Base-by-base conservation (phyloP, 2,329 filamentous ascomycete species). In the Penicillium sp. region DNA sequence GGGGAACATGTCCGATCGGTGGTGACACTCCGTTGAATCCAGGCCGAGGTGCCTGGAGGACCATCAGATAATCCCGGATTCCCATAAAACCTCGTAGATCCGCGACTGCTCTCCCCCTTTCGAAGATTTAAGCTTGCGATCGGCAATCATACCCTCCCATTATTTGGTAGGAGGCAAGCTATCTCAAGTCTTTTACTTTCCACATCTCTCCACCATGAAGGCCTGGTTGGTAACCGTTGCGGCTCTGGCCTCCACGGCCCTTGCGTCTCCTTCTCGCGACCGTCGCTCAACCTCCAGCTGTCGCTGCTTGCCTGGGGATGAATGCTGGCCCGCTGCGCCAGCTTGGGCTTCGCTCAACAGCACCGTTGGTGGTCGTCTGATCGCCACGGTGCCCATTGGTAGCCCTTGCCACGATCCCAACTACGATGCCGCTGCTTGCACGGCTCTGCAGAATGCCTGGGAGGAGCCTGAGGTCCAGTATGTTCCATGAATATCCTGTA, bases 321-420 rank as follows among this genome's bases (percentile, higher is more conserved):
- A 61, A 26, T 81, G 79, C 64, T 80, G 78, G 78, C 72, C 77
- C 65, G 65, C 70, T 4, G n/a, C 62, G 1, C 60, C 68, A 6
- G 62, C 63, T n/a, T 79, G 78, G 77, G 59, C 65, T 3, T 56
- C 65, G 8, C 66, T 80, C 38, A 80, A 80, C 65, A 61, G 58
- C 50, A 78, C 77, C 3, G 73, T 80, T 5, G 70, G 68, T 28
- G 78, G 78, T 47, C 73, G 72, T 56, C 68, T 80, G 53, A 65
- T 80, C 10, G 70, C 73, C 3, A 80, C 78, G 17, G 72, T 78
- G 4, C 78, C 78, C 17, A 71, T 80, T 17, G 78, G 74, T 7
- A 72, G 69, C 24, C 72, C 74, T 28, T 79, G 77, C 62, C 76
- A 79, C 58, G 74, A 65, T 33, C 67, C 73, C 28, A 67, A 53